Percentiles rank a stretch among this genome's conserved stretches.
phyloP scores from a whole-genome alignment of 1,284 basidiomycete genomes.

The Trametes hirsuta region DNA sequence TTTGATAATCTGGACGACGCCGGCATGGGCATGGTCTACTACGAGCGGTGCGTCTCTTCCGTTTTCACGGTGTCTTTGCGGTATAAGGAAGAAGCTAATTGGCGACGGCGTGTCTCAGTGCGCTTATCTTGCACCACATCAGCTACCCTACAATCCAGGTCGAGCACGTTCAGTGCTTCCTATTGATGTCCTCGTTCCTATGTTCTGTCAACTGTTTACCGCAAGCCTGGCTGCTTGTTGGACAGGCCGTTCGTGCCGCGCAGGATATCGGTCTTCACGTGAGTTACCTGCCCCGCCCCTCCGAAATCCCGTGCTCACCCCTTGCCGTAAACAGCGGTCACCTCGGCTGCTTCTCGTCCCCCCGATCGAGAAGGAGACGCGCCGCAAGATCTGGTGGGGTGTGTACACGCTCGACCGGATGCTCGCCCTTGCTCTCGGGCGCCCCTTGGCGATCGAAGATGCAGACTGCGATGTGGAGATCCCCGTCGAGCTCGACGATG shows the following conservation, averaged over 20 bases:
- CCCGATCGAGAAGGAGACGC: constrained; percentile 83
- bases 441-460: constrained; percentile 80
- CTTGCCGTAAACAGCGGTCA: constrained; percentile 60
- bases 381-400: constrained; percentile 89
- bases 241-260: constrained; percentile 83
- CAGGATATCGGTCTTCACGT: constrained; percentile 91
- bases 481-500: constrained; percentile 83
- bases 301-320: constrained; percentile 21
- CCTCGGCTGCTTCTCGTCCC: constrained; percentile 71
- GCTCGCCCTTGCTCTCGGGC: constrained; percentile 84
- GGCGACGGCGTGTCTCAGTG: constrained; percentile 47
- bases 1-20: constrained; percentile 69
- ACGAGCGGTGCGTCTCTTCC: constrained; percentile 65
- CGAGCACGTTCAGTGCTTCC: constrained; percentile 86
- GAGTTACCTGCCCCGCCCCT: constrained; percentile 39
- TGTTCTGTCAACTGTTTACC: constrained; percentile 90
- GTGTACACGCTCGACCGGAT: constrained; percentile 88
- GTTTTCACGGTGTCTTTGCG: constrained; percentile 4
- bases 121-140: constrained; percentile 87
- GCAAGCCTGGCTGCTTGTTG: constrained; percentile 88
- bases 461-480: constrained; percentile 82
- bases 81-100: constrained; percentile 9
- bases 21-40: constrained; percentile 85
- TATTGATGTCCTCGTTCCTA: constrained; percentile 85
- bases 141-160: constrained; percentile 81